phyloP scores from a whole-genome alignment of 2,329 filamentous ascomycete species.

The Pseudogymnoascus verrucosus region DNA sequence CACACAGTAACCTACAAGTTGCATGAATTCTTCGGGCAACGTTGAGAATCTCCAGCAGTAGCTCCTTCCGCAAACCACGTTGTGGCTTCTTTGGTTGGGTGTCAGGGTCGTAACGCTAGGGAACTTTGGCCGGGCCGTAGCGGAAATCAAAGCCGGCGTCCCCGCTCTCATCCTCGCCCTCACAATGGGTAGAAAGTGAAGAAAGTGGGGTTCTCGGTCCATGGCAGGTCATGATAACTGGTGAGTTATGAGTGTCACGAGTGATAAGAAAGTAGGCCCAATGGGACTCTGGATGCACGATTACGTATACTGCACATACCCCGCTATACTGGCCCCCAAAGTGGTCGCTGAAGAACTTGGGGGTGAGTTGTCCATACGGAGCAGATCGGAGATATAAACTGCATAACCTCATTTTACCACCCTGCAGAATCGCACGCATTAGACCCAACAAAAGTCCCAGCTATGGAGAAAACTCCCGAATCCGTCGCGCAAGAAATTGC shows the following conservation, averaged over 20 bases:
- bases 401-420: neutral
- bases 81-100: slow-evolving; percentile 2
- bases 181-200: neutral
- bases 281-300: neutral
- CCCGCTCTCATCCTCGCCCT: neutral
- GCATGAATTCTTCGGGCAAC: neutral
- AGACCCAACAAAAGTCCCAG: neutral
- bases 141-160: neutral
- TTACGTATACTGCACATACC: neutral
- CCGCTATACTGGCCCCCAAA: neutral
- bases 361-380: neutral
- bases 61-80: neutral
- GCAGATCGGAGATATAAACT: neutral
- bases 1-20: neutral
- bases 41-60: neutral
- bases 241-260: neutral
- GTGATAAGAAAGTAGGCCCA: neutral
- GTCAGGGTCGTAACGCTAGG: neutral
- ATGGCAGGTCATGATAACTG: neutral
- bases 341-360: neutral
- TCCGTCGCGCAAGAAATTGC: slow-evolving; percentile 13
- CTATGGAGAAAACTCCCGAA: slow-evolving; percentile 11
- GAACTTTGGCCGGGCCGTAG: neutral
- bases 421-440: neutral
- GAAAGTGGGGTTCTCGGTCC: neutral